These are phyloP conservation scores for Phytophthora constricta DNA, from an alignment of 352 stramenopile species.

Conservation along the genomic window DNA sequence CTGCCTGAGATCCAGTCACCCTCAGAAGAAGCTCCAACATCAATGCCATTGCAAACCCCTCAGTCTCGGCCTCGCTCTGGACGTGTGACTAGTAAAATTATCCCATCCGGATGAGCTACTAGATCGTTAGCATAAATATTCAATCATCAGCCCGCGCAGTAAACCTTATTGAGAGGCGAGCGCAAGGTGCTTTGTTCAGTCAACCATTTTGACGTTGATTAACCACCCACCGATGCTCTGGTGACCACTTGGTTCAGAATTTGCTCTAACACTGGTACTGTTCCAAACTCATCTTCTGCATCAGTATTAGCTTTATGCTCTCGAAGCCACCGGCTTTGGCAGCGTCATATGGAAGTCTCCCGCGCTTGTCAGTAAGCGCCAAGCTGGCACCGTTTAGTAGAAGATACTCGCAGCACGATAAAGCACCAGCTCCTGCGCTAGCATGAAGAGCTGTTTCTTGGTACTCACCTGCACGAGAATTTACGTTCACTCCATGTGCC, in stretches of 20 bases:
- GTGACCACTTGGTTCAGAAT: background rate
- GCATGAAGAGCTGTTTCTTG: slow-evolving; percentile 70
- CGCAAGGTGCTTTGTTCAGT: background rate
- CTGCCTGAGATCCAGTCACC: slow-evolving; percentile 14
- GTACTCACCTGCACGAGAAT: slow-evolving; percentile 49
- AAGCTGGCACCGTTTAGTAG: slow-evolving; percentile 83
- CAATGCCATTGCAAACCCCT: slow-evolving; percentile 14
- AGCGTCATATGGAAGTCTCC: slow-evolving; percentile 62
- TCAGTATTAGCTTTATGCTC: slow-evolving; percentile 65
- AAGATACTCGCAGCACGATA: slow-evolving; percentile 76
- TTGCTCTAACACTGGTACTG: slow-evolving; percentile 59
- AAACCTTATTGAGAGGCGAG: background rate
- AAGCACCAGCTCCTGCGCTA: slow-evolving; percentile 43
- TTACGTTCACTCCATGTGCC: slow-evolving; percentile 83
- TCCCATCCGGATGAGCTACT: slow-evolving; percentile 46
- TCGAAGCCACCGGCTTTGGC: slow-evolving; percentile 69
- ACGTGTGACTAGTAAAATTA: slow-evolving; percentile 42
- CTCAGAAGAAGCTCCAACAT: slow-evolving; percentile 26
- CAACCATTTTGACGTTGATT: background rate
- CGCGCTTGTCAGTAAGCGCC: slow-evolving; percentile 50
- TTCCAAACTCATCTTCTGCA: slow-evolving; percentile 76
- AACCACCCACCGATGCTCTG: background rate
- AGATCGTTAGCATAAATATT: slow-evolving; percentile 30
- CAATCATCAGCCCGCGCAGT: slow-evolving; percentile 1
- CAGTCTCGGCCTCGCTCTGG: slow-evolving; percentile 29